phyloP scores from a whole-genome alignment of 495 filamentous ascomycete genomes.

The Trichoderma orchidacearum region DNA sequence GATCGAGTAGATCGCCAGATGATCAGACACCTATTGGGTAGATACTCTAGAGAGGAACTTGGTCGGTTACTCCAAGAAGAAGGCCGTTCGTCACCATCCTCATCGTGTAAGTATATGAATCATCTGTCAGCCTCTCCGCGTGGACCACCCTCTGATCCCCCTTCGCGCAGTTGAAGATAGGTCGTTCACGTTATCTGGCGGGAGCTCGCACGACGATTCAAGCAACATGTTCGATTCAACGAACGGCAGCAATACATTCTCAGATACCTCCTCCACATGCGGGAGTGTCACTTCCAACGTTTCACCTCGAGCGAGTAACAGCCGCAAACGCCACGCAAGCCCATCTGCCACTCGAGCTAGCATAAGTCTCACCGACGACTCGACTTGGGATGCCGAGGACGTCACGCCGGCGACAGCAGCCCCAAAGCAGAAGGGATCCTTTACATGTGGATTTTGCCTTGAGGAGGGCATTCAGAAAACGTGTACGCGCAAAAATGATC shows the following conservation, averaged over 20 bases:
- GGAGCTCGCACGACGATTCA: background rate
- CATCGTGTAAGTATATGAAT: background rate
- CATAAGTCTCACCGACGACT: background rate
- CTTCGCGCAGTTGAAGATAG: background rate
- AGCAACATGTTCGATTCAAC: slow-evolving; percentile 1
- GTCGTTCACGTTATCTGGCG: background rate
- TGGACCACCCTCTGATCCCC: background rate
- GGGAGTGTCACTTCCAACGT: slow-evolving; percentile 5
- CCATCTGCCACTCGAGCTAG: background rate
- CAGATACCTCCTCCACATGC: slow-evolving; percentile 1
- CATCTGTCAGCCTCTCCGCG: background rate
- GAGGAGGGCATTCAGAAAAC: slow-evolving; percentile 9
- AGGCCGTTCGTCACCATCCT: background rate
- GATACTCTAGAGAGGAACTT: slow-evolving; percentile 1
- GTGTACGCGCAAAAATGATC: slow-evolving; percentile 10
- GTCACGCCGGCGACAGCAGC: background rate
- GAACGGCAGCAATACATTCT: background rate
- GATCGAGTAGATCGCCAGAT: slow-evolving; percentile 3
- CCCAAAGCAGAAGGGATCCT: slow-evolving; percentile 6
- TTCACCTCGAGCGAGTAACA: background rate
- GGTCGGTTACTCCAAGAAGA: background rate
- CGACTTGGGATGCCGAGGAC: background rate
- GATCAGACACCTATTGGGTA: slow-evolving; percentile 2
- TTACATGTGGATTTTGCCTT: slow-evolving; percentile 14
- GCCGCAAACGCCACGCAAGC: background rate